Base-by-base conservation (phyloP, 352 stramenopile genomes). In the Globisporangium nodosum region DNA sequence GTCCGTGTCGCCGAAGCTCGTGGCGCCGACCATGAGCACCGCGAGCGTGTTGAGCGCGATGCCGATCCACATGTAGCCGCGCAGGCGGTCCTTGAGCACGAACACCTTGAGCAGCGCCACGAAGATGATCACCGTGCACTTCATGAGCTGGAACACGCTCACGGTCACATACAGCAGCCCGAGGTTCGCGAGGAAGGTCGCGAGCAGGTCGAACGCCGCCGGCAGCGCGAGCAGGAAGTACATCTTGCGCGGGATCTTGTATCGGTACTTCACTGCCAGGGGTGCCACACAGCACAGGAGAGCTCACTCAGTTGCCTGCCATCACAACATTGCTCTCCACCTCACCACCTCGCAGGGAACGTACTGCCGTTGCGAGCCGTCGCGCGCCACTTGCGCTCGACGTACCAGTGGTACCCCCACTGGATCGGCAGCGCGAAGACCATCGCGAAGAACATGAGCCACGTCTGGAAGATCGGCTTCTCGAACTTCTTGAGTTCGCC, bases 391-490 rank as follows among this genome's bases (percentile, higher is more conserved):
- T 94, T 70, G 39, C 72, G 75, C 58, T 92, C 79, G 9, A 92
- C 62, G 56, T 92, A 70, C 68, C 77, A 90, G 58, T 90, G 85
- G 63, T 94, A 94, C 9, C 62, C 63, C 72, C 78, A 96, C 65
- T 98, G 95, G 66, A 98, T 97, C 16, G 91, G 74, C 16, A 98
- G 69, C 20, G 89, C 92, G 62, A 97, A 97, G 27, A 93, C 63
- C 95, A 98, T 98, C 42, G 93, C 92, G 8, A 98, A 70, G 72
- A 98, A 98, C 94, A 98, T 98, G 63, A 96, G 88, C 78, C 96
- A 97, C 16, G 95, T 98, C 74, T 98, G 91, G 75, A 98, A 98
- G 49, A 98, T 87, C 47, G 94, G 92, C 63, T 98, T 98, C 49
- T 94, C 76, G 66, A 98, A 98, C 47, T 88, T 83, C 72, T 97